Evolutionary conservation across 345 rosid species (phyloP).

Genomic region (Eucalyptus erythrocorys): DNA sequence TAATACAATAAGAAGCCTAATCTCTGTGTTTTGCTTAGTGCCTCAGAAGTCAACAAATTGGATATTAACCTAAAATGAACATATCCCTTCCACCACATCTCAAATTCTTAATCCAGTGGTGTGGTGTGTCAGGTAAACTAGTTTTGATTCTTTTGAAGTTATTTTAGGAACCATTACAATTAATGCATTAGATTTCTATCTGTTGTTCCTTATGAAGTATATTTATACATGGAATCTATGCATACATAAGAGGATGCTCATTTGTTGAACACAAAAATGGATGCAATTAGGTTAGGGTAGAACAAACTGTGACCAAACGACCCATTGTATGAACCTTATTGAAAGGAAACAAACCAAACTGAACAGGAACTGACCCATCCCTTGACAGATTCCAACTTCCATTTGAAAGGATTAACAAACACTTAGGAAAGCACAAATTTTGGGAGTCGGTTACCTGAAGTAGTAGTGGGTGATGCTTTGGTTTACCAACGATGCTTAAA

Average conservation of each 20-base stretch:
- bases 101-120: not conserved
- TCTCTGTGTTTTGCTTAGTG: not conserved
- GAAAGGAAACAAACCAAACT: not conserved
- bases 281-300: not conserved
- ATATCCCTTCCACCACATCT: not conserved
- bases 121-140: not conserved
- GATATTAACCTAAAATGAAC: not conserved
- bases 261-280: not conserved
- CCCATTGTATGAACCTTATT: not conserved
- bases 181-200: not conserved
- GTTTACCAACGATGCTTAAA: slow-evolving; percentile 7
- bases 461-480: slow-evolving; percentile 66
- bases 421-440: not conserved
- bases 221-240: not conserved
- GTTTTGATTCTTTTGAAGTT: not conserved
- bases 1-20: not conserved
- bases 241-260: not conserved
- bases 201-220: not conserved
- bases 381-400: not conserved
- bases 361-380: not conserved
- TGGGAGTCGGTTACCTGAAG: slow-evolving; percentile 38
- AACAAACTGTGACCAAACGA: not conserved
- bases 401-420: not conserved
- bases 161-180: not conserved
- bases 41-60: not conserved